phyloP scores from a whole-genome alignment of 2,329 filamentous ascomycete species.

The Didymella keratinophila region DNA sequence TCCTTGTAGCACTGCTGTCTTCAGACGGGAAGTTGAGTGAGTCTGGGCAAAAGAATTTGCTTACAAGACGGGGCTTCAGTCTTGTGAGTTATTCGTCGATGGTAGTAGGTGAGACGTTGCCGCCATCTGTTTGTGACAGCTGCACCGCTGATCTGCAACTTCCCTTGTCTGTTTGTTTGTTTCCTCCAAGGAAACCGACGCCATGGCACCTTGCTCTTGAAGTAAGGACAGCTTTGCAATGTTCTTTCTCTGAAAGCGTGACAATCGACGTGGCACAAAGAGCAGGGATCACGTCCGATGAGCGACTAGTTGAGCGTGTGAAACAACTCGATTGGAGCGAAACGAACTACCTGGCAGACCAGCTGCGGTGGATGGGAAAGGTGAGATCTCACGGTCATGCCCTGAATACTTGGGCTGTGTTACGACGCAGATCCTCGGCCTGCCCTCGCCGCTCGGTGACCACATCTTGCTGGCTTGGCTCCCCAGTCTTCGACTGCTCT shows the following conservation, averaged over 20 bases:
- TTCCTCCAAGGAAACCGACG: constrained; percentile 1
- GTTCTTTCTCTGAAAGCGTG: background rate
- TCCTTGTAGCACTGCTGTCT: constrained; percentile 15
- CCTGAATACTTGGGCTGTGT: background rate
- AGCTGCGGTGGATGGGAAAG: background rate
- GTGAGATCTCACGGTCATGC: background rate
- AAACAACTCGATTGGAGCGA: background rate
- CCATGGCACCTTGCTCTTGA: background rate
- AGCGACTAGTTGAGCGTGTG: background rate
- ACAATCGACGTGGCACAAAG: background rate
- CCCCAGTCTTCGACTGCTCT: background rate
- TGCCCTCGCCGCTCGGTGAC: constrained; percentile 7
- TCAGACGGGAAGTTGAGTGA: no score
- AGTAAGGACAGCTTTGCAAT: background rate
- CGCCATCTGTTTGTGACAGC: background rate
- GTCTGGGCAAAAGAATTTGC: background rate
- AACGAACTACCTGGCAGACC: constrained; percentile 6
- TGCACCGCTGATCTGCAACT: background rate
- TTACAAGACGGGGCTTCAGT: no score
- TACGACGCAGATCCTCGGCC: background rate
- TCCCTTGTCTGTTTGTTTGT: constrained; percentile 6
- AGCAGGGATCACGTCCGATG: background rate
- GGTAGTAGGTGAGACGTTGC: background rate
- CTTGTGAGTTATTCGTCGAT: background rate
- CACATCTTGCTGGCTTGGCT: constrained; percentile 7